Evolutionary conservation across 768 basidiomycete genomes (phyloP).

Genomic region (Tephrocybe rancida): DNA sequence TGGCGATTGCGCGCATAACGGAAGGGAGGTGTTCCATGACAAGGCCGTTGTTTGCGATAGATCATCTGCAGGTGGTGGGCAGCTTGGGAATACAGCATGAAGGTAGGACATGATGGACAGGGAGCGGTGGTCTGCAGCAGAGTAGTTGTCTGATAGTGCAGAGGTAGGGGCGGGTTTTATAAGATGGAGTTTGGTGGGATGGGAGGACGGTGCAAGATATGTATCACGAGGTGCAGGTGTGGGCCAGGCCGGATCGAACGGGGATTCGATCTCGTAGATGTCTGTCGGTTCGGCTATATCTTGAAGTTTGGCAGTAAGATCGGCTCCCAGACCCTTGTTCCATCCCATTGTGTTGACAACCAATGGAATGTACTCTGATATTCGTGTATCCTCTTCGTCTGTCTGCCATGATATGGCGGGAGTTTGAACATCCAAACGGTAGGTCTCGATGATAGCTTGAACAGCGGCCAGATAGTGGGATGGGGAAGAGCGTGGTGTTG

Average conservation of each 20-base stretch:
- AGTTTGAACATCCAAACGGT: constrained; percentile 68
- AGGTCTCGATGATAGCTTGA: constrained; percentile 64
- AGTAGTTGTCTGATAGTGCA: constrained; percentile 42
- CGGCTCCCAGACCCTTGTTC: constrained; percentile 90
- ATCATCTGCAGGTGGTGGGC: constrained; percentile 14
- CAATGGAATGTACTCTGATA: constrained; percentile 70
- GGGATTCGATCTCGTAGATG: constrained; percentile 52
- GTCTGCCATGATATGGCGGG: constrained; percentile 29
- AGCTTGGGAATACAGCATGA: constrained; percentile 46
- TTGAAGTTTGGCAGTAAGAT: constrained; percentile 74
- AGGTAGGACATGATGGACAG: constrained; percentile 80
- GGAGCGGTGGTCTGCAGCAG: constrained; percentile 71
- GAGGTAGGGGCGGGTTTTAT: constrained; percentile 49
- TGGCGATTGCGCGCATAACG: constrained; percentile 70
- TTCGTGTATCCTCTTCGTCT: constrained; percentile 32
- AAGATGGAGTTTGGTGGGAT: constrained; percentile 34
- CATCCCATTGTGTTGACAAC: constrained; percentile 98
- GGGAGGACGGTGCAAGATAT: not conserved
- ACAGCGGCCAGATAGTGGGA: constrained; percentile 75
- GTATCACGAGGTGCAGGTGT: constrained; percentile 1
- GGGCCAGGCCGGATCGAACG: constrained; percentile 25
- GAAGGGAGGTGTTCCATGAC: constrained; percentile 67
- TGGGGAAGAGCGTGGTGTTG: constrained; percentile 78
- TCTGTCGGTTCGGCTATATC: constrained; percentile 60
- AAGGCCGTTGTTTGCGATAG: constrained; percentile 38